A percentile compares a stretch with the other conserved stretches of the same genome.
Evolutionary conservation across 371 early-diverging fungal species (phyloP).

Genomic region (Dichotomocladium elegans): DNA sequence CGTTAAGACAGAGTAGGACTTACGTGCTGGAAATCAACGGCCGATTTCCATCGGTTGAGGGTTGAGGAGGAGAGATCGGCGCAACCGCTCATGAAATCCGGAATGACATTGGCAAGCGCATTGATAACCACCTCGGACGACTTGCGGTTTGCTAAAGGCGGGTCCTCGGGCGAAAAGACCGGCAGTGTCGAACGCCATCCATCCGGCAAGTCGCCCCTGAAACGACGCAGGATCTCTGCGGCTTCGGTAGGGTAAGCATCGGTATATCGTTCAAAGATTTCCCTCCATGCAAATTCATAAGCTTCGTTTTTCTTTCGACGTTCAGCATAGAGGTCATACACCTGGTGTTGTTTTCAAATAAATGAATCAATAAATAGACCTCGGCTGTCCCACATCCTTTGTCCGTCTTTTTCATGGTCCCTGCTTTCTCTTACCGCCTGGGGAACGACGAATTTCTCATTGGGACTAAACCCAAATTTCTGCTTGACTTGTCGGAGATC

Average conservation of each 20-base stretch:
- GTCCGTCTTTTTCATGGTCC: no score
- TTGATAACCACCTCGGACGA: constrained; percentile 75
- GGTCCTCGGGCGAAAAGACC: constrained; percentile 65
- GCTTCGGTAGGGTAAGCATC: constrained; percentile 55
- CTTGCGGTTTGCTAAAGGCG: constrained; percentile 81
- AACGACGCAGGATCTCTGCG: constrained; percentile 70
- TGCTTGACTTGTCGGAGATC: constrained; percentile 81
- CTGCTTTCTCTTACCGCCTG: constrained; percentile 8
- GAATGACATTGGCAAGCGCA: constrained; percentile 62
- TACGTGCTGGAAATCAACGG: constrained; percentile 83
- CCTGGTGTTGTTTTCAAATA: no score
- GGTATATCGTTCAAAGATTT: constrained; percentile 56
- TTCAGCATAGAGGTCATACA: constrained; percentile 60
- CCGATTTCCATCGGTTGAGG: constrained; percentile 85
- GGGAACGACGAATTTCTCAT: constrained; percentile 68
- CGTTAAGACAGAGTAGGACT: background rate
- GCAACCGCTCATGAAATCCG: constrained; percentile 91
- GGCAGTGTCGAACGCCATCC: constrained; percentile 70
- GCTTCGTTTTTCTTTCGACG: constrained; percentile 51
- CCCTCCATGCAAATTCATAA: constrained; percentile 69
- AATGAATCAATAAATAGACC: background rate
- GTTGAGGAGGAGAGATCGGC: constrained; percentile 96
- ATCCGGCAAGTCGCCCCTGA: constrained; percentile 63
- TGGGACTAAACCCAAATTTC: constrained; percentile 75
- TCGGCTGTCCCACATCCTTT: no score